These are phyloP conservation scores for Alliaria petiolata DNA, from an alignment of 345 rosid species.

Conservation along the genomic window DNA sequence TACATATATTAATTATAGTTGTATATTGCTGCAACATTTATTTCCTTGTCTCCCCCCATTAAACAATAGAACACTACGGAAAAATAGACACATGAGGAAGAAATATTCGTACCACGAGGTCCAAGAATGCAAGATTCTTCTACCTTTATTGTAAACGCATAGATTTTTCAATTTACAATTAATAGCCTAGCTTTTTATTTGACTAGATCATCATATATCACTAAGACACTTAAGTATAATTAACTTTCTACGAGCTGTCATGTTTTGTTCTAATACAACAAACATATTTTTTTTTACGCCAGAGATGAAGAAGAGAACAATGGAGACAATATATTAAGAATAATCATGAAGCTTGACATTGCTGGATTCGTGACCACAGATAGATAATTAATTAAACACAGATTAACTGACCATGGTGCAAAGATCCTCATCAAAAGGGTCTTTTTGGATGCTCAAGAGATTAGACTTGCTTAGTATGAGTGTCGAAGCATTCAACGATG, in stretches of 20 bases:
- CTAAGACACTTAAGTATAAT: background rate
- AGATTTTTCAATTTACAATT: slow-evolving; percentile 19
- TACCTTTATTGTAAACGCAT: slow-evolving; percentile 8
- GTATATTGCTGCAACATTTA: slow-evolving; percentile 4
- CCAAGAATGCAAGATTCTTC: slow-evolving; percentile 20
- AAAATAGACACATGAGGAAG: background rate
- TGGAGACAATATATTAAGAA: slow-evolving; percentile 13
- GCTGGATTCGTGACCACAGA: background rate
- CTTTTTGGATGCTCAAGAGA: background rate
- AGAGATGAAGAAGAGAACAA: slow-evolving; percentile 13
- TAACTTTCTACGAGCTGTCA: slow-evolving; percentile 24
- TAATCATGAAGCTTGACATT: background rate
- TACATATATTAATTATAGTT: too few species aligned
- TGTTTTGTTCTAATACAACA: slow-evolving; percentile 11
- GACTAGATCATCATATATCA: slow-evolving; percentile 3
- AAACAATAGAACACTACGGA: background rate
- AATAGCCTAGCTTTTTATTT: background rate
- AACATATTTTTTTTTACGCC: background rate
- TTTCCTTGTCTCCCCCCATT: slow-evolving; percentile 5
- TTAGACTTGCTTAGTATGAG: background rate
- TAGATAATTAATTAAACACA: background rate
- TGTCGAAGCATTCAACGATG: background rate
- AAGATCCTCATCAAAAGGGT: background rate
- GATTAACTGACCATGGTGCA: background rate
- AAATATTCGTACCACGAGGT: slow-evolving; percentile 21